Conservation (phyloP, 441 rosid genomes). For the Syzygium syzygioides region DNA sequence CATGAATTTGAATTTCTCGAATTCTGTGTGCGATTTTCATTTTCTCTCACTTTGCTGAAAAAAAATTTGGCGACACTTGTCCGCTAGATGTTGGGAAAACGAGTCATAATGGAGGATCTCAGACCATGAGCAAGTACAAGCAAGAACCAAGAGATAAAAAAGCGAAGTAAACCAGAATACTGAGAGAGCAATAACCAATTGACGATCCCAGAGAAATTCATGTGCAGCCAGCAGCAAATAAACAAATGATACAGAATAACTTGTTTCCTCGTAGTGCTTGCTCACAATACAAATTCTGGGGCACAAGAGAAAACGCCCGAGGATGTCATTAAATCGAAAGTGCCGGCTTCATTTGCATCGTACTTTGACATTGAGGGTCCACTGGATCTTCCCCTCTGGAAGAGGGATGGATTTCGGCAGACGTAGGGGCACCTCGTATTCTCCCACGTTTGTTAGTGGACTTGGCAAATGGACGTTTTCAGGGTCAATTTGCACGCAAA, state of each 20-base stretch:
- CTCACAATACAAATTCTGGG: not conserved
- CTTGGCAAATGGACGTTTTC: conserved; percentile 55
- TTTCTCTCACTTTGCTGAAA: not conserved
- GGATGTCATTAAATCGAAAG: not conserved
- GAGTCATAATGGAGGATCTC: not conserved
- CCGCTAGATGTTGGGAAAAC: not conserved
- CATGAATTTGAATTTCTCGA: not conserved
- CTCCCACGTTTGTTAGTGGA: conserved; percentile 69
- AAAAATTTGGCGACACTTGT: not conserved
- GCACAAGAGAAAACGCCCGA: not conserved
- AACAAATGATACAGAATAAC: not conserved
- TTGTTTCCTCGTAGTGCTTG: not conserved
- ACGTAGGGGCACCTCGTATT: conserved; percentile 64
- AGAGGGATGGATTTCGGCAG: conserved; percentile 77
- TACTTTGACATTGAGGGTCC: conserved; percentile 74
- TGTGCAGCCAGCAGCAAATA: not conserved
- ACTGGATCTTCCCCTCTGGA: conserved; percentile 72
- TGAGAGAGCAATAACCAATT: not conserved
- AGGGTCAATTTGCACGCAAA: conserved; percentile 60
- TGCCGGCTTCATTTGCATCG: conserved; percentile 43
- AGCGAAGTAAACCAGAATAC: not conserved
- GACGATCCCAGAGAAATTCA: not conserved
- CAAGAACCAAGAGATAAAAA: too few relatives aligned
- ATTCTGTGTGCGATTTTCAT: not conserved
- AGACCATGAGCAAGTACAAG: too few relatives aligned